Base-by-base conservation (phyloP, 768 basidiomycete genomes). In the Boletellus ananas region DNA sequence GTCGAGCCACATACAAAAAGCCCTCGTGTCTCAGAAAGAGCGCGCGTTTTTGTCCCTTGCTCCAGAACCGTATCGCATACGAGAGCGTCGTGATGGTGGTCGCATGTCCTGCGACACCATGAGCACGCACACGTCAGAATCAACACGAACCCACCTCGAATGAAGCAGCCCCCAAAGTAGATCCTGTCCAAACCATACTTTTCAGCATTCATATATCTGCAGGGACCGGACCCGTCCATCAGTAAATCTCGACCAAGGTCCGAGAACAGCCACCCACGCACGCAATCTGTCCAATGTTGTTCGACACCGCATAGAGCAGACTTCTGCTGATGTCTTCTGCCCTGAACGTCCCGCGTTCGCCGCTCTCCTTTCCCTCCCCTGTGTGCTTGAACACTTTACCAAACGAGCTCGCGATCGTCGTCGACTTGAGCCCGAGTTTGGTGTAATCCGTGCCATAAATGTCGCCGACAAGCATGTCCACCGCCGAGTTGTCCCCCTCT, bases 271-370 rank as follows among this genome's bases (percentile, higher is more conserved):
- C 45, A 47, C 38, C 9, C 39, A 87, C 94, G 67, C 70, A 99
- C 95, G 96, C 96, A 73, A 99, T 97, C 71, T 99, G 96, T 14
- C 96, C 96, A 58, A 99, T 99, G 69, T 99, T 99, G 72, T 99
- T 99, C 60, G 91, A 94, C 54, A 99, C 81, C 14, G 94, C 95
- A 67, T 97, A 98, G 29, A 99, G 76, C 66, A 99, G 72, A 70
- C 91, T 94, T 67, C 85, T 84, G 68, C 90, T 91, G 64, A 99
- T 94, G 63, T 99, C 96, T 71, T 97, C 92, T 4, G 93, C 80
- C 18, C 78, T 83, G 70, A 95, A 96, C 43, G 74, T 80, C 58
- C 77, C 77, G 71, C 87, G 93, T 70, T 83, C 77, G 31, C 56
- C 39, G 10, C 49, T 52, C 4, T 50, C 65, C 25, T 64, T 57